A percentile compares a stretch with the other conserved stretches of the same genome.
These are phyloP conservation scores for Cinnamomum micranthum DNA, from an alignment of 164 flowering plant species.

Conservation along the genomic window DNA sequence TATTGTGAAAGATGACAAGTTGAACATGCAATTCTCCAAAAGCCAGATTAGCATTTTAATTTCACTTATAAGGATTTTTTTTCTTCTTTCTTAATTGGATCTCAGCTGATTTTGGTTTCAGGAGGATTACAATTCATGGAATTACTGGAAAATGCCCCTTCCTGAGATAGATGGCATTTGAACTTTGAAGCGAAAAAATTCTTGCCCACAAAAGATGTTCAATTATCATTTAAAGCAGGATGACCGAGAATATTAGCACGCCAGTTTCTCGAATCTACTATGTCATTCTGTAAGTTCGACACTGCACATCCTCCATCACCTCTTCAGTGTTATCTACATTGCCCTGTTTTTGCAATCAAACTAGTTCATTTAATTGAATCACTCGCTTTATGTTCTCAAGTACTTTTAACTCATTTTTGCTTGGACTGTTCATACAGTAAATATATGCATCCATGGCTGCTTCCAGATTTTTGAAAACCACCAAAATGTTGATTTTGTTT, in stretches of 20 bases:
- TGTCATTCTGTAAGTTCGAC: background rate
- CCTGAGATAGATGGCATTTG: slow-evolving; percentile 34
- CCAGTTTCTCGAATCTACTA: background rate
- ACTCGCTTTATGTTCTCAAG: background rate
- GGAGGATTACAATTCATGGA: slow-evolving; percentile 96
- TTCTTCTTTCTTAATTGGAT: background rate
- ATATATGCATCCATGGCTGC: background rate
- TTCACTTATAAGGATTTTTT: background rate
- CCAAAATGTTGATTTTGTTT: background rate
- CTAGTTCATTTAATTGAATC: background rate
- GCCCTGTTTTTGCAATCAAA: background rate
- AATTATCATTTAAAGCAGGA: slow-evolving; percentile 9
- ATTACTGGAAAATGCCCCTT: slow-evolving; percentile 82
- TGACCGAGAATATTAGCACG: slow-evolving; percentile 4
- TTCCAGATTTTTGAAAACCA: background rate
- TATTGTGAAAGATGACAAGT: background rate
- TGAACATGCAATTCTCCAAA: background rate
- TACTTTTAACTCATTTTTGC: background rate
- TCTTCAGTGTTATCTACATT: background rate
- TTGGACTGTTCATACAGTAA: background rate
- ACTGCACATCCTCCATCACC: background rate
- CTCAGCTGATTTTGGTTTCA: slow-evolving; percentile 19
- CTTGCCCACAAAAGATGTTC: slow-evolving; percentile 2
- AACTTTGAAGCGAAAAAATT: slow-evolving; percentile 33
- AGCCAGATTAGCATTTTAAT: background rate